Evolutionary conservation across 1,284 basidiomycete genomes (phyloP).

Genomic region (Irpex rosettiformis): DNA sequence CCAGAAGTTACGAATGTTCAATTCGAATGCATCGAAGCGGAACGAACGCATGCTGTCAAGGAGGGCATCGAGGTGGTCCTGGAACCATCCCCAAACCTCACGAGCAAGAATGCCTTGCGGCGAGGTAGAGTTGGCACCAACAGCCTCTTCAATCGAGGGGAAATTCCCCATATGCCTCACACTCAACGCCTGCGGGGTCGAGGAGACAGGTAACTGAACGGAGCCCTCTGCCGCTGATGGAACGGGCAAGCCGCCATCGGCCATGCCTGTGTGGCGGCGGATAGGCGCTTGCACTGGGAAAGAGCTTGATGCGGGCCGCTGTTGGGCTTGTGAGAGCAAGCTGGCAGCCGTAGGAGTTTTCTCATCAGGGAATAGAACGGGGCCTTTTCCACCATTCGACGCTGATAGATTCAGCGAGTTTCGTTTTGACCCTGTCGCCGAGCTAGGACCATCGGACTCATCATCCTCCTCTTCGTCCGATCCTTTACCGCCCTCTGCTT

Average conservation of each 20-base stretch:
- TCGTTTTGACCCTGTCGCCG: slow-evolving; percentile 64
- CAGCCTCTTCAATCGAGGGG: slow-evolving; percentile 81
- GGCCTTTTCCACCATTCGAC: slow-evolving; percentile 56
- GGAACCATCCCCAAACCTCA: slow-evolving; percentile 85
- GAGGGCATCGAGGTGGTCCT: slow-evolving; percentile 77
- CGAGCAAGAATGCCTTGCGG: slow-evolving; percentile 73
- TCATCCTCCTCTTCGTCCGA: slow-evolving; percentile 84
- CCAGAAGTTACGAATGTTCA: slow-evolving; percentile 83
- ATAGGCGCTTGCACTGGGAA: slow-evolving; percentile 73
- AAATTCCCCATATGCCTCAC: slow-evolving; percentile 77
- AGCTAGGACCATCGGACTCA: slow-evolving; percentile 68
- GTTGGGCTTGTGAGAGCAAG: slow-evolving; percentile 72
- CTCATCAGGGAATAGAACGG: slow-evolving; percentile 54
- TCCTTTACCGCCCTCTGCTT: slow-evolving; percentile 50
- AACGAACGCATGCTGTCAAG: slow-evolving; percentile 73
- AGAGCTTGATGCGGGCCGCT: slow-evolving; percentile 48
- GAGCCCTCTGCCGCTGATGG: slow-evolving; percentile 45
- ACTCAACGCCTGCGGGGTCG: slow-evolving; percentile 44
- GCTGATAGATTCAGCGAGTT: slow-evolving; percentile 62
- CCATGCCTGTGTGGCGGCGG: slow-evolving; percentile 60
- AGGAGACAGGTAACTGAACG: slow-evolving; percentile 36
- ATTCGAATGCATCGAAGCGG: slow-evolving; percentile 84
- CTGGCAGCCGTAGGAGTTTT: slow-evolving; percentile 80
- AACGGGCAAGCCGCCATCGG: slow-evolving; percentile 44
- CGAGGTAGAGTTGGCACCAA: slow-evolving; percentile 68